Evolutionary conservation across 1,284 basidiomycete genomes (phyloP), one percentile per base, ranked within the genome.

Genomic region (Moesziomyces parantarcticus): DNA sequence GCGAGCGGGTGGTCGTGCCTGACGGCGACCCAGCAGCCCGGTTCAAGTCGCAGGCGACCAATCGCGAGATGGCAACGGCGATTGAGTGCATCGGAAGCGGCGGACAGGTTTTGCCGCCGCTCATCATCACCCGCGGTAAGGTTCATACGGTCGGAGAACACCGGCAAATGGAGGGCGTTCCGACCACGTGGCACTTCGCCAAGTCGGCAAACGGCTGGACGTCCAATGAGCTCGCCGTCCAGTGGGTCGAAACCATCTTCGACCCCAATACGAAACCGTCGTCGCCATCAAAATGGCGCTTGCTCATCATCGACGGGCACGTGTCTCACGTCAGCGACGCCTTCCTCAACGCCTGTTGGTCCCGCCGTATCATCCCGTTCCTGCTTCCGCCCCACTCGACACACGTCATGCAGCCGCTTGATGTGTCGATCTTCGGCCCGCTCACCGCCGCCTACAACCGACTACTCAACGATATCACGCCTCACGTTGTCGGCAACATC

Each of bases 61-160:
- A 9, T 26, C 16, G 46, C 26, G 58, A 53, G 40, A 52, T 9
- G 25, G 45, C 50, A 22, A 59, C 45, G 9, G 58, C 52, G 22
- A 49, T 53, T 18, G 46, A 59, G 21, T 59, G 58, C 29, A 59
- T 59, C 36, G 39, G 58, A 22, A 48, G 45, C 23, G 49, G 45
- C 5, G 58, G 58, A 16, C 52, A 54, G 29, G 36, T 50, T 13
- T 34, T 36, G 14, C 29, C 32, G 32, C 48, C 21, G 1, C 32
- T 45, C 21, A n/a, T 46, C 13, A 44, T 45, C 47, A 34, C 42
- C 32, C 50, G 25, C 20, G 23, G 57, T 23, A 1, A 14, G 16
- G 39, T 29, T 9, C n/a, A 25, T 5, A 34, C 25, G 10, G 6
- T 47, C 4, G 16, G 45, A 22, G 40, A 36, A 26, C 20, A 22